Conservation (phyloP, 1,284 basidiomycete species). For the Trichosporon ovoides region DNA sequence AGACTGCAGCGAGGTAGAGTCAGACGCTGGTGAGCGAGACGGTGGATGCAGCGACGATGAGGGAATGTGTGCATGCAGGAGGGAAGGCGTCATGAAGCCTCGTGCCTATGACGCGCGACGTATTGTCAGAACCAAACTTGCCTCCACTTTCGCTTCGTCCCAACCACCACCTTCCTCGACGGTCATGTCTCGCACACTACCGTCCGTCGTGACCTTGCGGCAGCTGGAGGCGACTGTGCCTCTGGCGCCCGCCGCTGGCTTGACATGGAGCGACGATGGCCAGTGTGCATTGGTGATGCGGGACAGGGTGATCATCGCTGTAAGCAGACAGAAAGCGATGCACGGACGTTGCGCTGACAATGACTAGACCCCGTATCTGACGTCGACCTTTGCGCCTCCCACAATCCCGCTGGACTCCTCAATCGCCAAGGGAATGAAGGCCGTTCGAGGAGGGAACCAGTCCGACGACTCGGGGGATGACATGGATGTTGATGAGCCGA, state of each 20-base stretch:
- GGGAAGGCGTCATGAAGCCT: too few species aligned
- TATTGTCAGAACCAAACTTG: background rate
- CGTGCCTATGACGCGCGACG: too few species aligned
- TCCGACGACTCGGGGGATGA: conserved; percentile 13
- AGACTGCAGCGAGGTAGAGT: too few species aligned
- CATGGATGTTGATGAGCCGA: conserved; percentile 9
- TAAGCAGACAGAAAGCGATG: conserved; percentile 10
- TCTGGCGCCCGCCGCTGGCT: conserved; percentile 5
- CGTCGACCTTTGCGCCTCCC: conserved; percentile 27
- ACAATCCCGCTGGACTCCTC: conserved; percentile 23
- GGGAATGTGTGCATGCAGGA: too few species aligned
- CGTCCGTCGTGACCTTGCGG: background rate
- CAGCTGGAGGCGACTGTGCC: conserved; percentile 5
- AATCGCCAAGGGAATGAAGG: conserved; percentile 6
- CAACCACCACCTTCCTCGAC: background rate
- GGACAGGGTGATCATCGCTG: conserved; percentile 27
- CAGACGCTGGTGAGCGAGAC: too few species aligned
- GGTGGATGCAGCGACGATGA: too few species aligned
- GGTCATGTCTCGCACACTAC: conserved; percentile 7
- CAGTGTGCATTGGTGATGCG: conserved; percentile 35
- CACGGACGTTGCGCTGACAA: background rate
- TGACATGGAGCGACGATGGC: conserved; percentile 41
- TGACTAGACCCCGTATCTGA: conserved; percentile 35
- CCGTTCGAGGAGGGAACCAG: conserved; percentile 10
- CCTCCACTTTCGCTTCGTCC: conserved; percentile 2